Base-by-base conservation (phyloP, 2,329 filamentous ascomycete species). In the Hymenoscyphus repandus region DNA sequence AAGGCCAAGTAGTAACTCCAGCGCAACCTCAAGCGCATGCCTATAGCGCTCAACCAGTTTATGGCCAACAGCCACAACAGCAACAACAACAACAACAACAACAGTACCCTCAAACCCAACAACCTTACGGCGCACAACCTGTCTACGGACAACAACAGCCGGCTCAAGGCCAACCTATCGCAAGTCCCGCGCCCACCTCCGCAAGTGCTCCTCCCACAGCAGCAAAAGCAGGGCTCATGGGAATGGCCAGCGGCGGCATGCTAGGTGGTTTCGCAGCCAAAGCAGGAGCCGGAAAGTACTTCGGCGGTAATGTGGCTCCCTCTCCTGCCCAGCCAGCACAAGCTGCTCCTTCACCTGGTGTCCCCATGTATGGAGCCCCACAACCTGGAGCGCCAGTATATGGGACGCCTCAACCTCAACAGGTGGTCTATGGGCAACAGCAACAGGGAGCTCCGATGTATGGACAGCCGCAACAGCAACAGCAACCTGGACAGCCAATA, bases 151-250 rank as follows among this genome's bases (percentile, higher is more conserved):
- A 40, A 40, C 34, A 46, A 17, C 45, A 22, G 5, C 17, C 22
- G 40, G n/a, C 36, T 22, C 34, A 45, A 17, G 41, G 30, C 7
- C 41, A 44, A 34, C 22, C 39, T n/a, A 22, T 31, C 10, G 42
- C 22, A 11, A 32, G 12, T 13, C 34, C 33, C 11, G 22, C 13
- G 1, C n/a, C 36, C 30, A 7, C 22, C 3, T 2, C 20, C 2
- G 20, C 39, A 32, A 41, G 6, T 3, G 30, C 12, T n/a, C 12
- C 18, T 13, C 45, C 45, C 13, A 13, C 45, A 31, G 45, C 45
- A 41, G 45, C 45, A 32, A 39, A 47, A n/a, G 44, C 45, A 9
- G 45, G 45, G 3, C n/a, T 47, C n/a, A 33, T 33, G 17, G 27
- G 45, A 15, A 41, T 47, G 37, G 32, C 40, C 5, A 34, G 45